These are phyloP conservation scores for Paramyrothecium sp. DNA, from an alignment of 2,329 filamentous ascomycete species.

Conservation along the genomic window DNA sequence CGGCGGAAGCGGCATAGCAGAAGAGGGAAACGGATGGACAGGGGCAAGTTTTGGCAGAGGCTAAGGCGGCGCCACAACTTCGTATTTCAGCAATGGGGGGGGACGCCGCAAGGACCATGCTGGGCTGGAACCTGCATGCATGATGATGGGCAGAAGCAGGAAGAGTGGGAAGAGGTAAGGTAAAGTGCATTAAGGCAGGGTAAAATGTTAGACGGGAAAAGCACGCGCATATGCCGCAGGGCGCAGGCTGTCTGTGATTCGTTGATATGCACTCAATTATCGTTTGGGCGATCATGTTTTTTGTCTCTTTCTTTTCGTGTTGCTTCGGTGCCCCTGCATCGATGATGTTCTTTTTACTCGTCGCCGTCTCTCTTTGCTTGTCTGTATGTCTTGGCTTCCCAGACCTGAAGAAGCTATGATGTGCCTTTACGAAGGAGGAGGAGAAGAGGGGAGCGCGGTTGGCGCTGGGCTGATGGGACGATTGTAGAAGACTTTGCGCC, in stretches of 20 bases:
- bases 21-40: not conserved
- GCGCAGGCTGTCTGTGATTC: no score
- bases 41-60: not conserved
- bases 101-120: not conserved
- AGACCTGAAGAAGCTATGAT: no score
- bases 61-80: not conserved
- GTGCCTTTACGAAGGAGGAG: no score
- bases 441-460: no score
- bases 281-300: not conserved
- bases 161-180: not conserved
- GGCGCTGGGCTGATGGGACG: no score
- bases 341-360: no score
- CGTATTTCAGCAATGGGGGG: not conserved
- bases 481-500: no score
- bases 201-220: no score
- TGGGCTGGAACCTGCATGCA: not conserved
- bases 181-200: not conserved
- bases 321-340: not conserved
- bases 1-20: not conserved
- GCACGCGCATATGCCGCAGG: no score
- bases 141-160: not conserved
- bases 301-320: not conserved
- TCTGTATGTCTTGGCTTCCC: no score
- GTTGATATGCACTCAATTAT: not conserved
- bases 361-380: no score